phyloP scores from a whole-genome alignment of 352 stramenopile species.

The Pelagophyceae sp. region DNA sequence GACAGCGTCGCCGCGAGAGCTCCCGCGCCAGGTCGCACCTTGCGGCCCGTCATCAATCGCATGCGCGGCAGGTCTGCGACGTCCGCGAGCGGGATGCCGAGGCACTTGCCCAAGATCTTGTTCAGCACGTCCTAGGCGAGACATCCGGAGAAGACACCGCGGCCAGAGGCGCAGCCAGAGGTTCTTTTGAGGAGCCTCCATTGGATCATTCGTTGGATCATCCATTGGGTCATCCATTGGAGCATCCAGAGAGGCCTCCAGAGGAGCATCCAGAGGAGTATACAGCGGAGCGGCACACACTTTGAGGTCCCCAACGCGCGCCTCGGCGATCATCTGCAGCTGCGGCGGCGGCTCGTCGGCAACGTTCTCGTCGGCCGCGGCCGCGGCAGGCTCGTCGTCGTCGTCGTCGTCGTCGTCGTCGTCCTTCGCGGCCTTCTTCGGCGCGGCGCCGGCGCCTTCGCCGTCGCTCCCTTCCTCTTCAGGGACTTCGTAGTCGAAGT shows the following conservation, averaged over 20 bases:
- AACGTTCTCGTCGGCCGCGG: neutral
- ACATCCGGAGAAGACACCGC: no score
- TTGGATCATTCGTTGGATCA: no score
- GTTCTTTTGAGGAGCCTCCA: no score
- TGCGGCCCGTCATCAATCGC: constrained; percentile 5
- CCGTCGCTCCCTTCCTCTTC: neutral
- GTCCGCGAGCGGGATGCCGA: neutral
- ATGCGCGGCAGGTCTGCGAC: constrained; percentile 4
- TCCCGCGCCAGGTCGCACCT: no score
- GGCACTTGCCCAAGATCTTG: neutral
- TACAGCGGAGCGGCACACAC: no score
- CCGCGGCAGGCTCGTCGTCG: neutral
- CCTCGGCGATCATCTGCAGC: neutral
- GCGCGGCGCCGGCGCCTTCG: neutral
- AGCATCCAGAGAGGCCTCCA: no score
- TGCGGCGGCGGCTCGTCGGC: no score
- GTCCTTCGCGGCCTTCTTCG: neutral
- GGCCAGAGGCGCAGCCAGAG: no score
- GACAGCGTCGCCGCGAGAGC: no score
- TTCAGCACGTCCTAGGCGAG: constrained; percentile 16
- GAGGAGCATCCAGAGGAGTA: no score
- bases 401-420: neutral
- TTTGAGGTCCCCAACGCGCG: neutral
- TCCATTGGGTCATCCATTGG: no score
- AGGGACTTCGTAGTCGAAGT: neutral